Evolutionary conservation across 1,284 basidiomycete species (phyloP).

Genomic region (Sanghuangporus baumii): DNA sequence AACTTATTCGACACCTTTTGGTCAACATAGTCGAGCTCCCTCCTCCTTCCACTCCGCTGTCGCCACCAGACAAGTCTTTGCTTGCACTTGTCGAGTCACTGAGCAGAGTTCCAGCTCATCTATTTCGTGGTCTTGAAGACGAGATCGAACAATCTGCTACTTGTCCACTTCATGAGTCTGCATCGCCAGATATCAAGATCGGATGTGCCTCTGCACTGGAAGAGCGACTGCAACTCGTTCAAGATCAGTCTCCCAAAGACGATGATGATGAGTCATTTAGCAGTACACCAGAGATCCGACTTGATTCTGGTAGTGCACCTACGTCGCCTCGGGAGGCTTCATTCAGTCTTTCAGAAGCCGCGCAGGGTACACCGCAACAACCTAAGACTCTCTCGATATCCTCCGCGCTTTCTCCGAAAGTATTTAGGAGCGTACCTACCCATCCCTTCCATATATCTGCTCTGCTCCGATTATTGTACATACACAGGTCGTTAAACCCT

Average conservation of each 20-base stretch:
- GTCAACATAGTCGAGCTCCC: constrained; percentile 46
- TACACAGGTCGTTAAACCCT: constrained; percentile 68
- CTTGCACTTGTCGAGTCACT: constrained; percentile 51
- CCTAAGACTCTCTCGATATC: constrained; percentile 31
- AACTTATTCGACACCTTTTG: constrained; percentile 59
- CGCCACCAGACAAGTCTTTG: constrained; percentile 43
- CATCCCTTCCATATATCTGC: constrained; percentile 60
- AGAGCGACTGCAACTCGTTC: constrained; percentile 43
- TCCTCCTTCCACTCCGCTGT: constrained; percentile 38
- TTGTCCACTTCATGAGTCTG: constrained; percentile 52
- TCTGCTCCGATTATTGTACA: constrained; percentile 63
- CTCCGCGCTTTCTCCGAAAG: constrained; percentile 48
- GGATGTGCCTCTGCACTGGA: constrained; percentile 48
- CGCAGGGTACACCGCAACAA: constrained; percentile 28
- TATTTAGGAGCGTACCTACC: constrained; percentile 38
- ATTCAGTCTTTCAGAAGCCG: constrained; percentile 27
- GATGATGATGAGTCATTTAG: constrained; percentile 17
- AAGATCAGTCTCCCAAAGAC: constrained; percentile 24
- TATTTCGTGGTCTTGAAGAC: constrained; percentile 47
- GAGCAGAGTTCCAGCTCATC: constrained; percentile 45
- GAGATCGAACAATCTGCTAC: constrained; percentile 39
- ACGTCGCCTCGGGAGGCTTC: constrained; percentile 21
- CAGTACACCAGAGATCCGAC: constrained; percentile 44
- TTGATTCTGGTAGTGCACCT: constrained; percentile 41
- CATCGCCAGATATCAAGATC: constrained; percentile 44